phyloP scores from a whole-genome alignment of 2,329 filamentous ascomycete genomes.

The Ciborinia camelliae region DNA sequence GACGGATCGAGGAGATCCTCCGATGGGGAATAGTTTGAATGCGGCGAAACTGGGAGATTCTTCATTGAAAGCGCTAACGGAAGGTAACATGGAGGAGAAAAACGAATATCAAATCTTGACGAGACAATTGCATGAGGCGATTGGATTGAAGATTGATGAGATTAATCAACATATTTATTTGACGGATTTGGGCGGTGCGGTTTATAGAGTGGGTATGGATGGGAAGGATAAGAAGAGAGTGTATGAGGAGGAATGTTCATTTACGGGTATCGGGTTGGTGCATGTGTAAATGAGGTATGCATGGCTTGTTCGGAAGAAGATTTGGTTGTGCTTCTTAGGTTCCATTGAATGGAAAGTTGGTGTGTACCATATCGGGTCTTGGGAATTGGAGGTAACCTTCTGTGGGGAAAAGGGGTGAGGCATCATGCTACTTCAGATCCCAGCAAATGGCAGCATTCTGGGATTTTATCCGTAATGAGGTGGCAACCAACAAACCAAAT shows the following conservation, averaged over 20 bases:
- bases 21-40: conserved; percentile 53
- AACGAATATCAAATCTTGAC: conserved; percentile 33
- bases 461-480: not conserved
- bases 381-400: not conserved
- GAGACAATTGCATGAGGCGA: conserved; percentile 45
- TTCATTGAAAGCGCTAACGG: not conserved
- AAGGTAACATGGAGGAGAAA: conserved; percentile 3
- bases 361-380: not conserved
- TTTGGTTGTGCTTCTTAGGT: too few species aligned
- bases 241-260: conserved; percentile 20
- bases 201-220: conserved; percentile 41
- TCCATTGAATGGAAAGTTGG: too few species aligned
- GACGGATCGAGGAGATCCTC: conserved; percentile 59
- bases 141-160: conserved; percentile 44
- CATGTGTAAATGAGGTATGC: not conserved
- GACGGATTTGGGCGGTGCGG: conserved; percentile 42
- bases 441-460: not conserved
- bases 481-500: not conserved
- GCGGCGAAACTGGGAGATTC: conserved; percentile 28
- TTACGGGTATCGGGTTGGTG: conserved; percentile 14
- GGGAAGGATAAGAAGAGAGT: conserved; percentile 26
- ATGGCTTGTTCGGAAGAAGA: too few species aligned
- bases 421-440: not conserved
- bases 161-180: conserved; percentile 40
- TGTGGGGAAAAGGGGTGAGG: not conserved